phyloP scores from a whole-genome alignment of 2,329 filamentous ascomycete genomes.

The Cladobotryum protrusum region DNA sequence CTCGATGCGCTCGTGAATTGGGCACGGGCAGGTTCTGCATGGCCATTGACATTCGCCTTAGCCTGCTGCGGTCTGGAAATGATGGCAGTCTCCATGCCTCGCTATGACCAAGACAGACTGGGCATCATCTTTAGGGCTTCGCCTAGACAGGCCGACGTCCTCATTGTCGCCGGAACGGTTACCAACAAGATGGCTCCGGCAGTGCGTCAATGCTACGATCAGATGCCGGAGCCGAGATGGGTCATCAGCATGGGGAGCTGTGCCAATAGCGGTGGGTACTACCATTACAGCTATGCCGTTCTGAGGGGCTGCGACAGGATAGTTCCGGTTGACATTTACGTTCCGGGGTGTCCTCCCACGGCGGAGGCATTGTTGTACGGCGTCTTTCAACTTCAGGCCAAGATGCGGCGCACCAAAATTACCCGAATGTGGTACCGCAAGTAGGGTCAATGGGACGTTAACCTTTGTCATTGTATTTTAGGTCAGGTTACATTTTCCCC shows the following conservation, averaged over 20 bases:
- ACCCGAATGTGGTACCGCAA: too few species aligned
- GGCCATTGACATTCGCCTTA: constrained; percentile 31
- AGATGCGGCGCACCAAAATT: too few species aligned
- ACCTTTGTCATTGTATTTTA: too few species aligned
- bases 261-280: constrained; percentile 67
- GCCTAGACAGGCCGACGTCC: constrained; percentile 57
- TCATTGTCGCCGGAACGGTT: constrained; percentile 61
- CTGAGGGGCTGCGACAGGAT: constrained; percentile 59
- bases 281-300: constrained; percentile 66
- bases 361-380: constrained; percentile 45
- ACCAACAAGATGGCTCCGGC: constrained; percentile 65
- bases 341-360: constrained; percentile 55
- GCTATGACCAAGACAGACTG: constrained; percentile 57
- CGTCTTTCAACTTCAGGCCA: constrained; percentile 39
- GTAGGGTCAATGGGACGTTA: too few species aligned
- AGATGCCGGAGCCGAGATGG: constrained; percentile 62
- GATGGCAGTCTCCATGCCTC: constrained; percentile 58
- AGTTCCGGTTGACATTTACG: constrained; percentile 62
- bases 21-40: too few species aligned
- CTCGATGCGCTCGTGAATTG: too few species aligned
- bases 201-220: constrained; percentile 58
- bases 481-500: too few species aligned
- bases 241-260: constrained; percentile 64
- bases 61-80: constrained; percentile 59
- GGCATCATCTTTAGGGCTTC: constrained; percentile 63